phyloP scores from a whole-genome alignment of 805 yeast species.

The Blastobotrys chiropterorum region DNA sequence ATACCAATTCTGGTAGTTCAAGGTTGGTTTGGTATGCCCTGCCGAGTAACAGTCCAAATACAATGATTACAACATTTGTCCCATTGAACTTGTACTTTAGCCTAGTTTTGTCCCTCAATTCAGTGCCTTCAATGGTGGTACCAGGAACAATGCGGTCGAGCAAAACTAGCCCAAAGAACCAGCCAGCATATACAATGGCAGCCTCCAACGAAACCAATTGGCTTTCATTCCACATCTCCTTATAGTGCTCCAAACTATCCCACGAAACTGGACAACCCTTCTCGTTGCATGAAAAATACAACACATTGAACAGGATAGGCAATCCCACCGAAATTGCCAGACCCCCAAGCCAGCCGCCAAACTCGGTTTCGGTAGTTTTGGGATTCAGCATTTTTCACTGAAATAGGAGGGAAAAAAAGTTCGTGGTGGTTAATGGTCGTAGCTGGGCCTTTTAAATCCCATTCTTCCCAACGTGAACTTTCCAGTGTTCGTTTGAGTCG shows the following conservation, averaged over 20 bases:
- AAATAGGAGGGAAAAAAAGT: not conserved
- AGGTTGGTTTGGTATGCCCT: conserved; percentile 50
- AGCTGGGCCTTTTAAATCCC: too few relatives aligned
- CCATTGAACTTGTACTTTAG: conserved; percentile 83
- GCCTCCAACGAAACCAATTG: conserved; percentile 31
- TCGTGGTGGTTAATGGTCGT: not conserved
- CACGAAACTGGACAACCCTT: conserved; percentile 28
- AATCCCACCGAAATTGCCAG: conserved; percentile 55
- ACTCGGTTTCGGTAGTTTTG: conserved; percentile 61
- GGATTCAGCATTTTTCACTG: conserved; percentile 47
- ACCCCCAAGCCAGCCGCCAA: conserved; percentile 75
- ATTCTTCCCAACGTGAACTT: too few relatives aligned
- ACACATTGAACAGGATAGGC: conserved; percentile 54
- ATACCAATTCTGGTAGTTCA: conserved; percentile 71
- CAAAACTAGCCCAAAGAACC: conserved; percentile 64
- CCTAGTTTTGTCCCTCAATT: conserved; percentile 66
- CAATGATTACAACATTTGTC: conserved; percentile 41
- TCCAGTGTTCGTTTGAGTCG: not conserved
- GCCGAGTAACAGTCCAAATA: conserved; percentile 37
- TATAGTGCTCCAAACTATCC: conserved; percentile 17
- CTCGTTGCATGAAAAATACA: conserved; percentile 60
- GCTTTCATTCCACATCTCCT: conserved; percentile 12
- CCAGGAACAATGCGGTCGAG: conserved; percentile 70
- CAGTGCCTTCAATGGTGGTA: conserved; percentile 53
- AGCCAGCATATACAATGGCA: conserved; percentile 59